Evolutionary conservation across 805 yeast genomes (phyloP).

Genomic region (Ogataea nakhonphanomensis): DNA sequence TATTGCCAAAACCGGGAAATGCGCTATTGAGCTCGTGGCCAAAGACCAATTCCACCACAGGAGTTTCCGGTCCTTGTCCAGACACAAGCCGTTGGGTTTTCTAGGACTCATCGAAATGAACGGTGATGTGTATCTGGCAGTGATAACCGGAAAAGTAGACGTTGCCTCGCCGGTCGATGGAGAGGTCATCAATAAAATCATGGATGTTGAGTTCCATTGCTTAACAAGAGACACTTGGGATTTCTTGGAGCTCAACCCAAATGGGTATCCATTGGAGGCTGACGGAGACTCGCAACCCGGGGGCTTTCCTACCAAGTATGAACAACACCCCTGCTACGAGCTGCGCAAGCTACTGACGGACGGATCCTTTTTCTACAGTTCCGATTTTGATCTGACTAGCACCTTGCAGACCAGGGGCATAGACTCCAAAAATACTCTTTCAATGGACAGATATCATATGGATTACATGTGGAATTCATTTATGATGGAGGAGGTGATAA

Average conservation of each 20-base stretch:
- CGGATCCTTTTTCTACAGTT: conserved; percentile 90
- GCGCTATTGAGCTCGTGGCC: conserved; percentile 49
- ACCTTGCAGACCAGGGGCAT: conserved; percentile 74
- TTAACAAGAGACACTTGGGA: conserved; percentile 77
- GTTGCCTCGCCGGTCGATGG: conserved; percentile 81
- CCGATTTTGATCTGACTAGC: conserved; percentile 91
- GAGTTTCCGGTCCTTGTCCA: conserved; percentile 42
- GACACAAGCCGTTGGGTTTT: conserved; percentile 56
- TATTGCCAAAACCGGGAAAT: conserved; percentile 34
- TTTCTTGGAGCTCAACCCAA: conserved; percentile 60
- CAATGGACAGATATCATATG: conserved; percentile 62
- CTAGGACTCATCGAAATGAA: conserved; percentile 76
- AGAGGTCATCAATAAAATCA: conserved; percentile 77
- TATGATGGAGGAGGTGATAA: conserved; percentile 77
- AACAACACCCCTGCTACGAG: conserved; percentile 81
- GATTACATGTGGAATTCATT: conserved; percentile 97
- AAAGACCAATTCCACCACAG: conserved; percentile 36
- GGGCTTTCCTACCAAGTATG: conserved; percentile 26
- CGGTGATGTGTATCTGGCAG: conserved; percentile 66
- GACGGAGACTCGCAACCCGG: conserved; percentile 34
- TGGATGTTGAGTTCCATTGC: conserved; percentile 84
- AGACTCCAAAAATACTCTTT: conserved; percentile 38
- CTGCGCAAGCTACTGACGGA: conserved; percentile 72
- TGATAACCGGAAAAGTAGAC: conserved; percentile 69
- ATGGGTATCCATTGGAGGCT: conserved; percentile 58